Percentiles rank a stretch among this genome's conserved stretches.
These are phyloP conservation scores for Erodium texanum DNA, from an alignment of 441 rosid genomes.

Conservation along the genomic window DNA sequence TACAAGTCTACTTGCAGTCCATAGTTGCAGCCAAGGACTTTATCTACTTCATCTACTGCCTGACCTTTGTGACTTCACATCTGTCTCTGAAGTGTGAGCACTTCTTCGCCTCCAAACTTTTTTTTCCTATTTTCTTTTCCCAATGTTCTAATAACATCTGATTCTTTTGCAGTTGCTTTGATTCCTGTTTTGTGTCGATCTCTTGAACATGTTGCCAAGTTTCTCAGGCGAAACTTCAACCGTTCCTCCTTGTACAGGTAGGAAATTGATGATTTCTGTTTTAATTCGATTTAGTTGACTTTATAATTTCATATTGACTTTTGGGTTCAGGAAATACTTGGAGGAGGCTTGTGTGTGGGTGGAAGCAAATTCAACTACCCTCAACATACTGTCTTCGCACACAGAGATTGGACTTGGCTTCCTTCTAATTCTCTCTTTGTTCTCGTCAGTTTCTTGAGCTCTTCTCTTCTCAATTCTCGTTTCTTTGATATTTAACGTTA, in stretches of 20 bases:
- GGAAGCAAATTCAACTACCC: slow-evolving; percentile 82
- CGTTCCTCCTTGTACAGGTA: slow-evolving; percentile 86
- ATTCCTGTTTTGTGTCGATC: slow-evolving; percentile 81
- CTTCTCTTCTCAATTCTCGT: neutral
- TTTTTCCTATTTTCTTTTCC: neutral
- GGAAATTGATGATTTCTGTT: neutral
- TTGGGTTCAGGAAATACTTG: slow-evolving; percentile 61
- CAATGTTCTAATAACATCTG: slow-evolving; percentile 6
- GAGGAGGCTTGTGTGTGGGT: slow-evolving; percentile 96
- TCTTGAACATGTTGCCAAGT: slow-evolving; percentile 69
- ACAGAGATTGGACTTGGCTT: slow-evolving; percentile 90
- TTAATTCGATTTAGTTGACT: neutral
- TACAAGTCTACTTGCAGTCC: slow-evolving; percentile 76
- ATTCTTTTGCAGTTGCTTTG: slow-evolving; percentile 65
- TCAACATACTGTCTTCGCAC: slow-evolving; percentile 76
- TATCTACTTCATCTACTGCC: slow-evolving; percentile 79
- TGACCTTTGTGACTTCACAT: slow-evolving; percentile 75
- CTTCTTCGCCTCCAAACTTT: slow-evolving; percentile 10
- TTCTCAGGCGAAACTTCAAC: slow-evolving; percentile 68
- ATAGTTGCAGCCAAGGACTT: slow-evolving; percentile 79
- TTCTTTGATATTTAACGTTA: slow-evolving; percentile 3
- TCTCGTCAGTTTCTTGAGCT: slow-evolving; percentile 49
- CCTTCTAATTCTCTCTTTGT: slow-evolving; percentile 61
- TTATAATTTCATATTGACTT: slow-evolving; percentile 10
- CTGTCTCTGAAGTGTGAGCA: slow-evolving; percentile 81